Percentiles rank a stretch among this genome's conserved stretches.
phyloP scores from a whole-genome alignment of 129 eudicot genomes.

The Flaveria brownii region DNA sequence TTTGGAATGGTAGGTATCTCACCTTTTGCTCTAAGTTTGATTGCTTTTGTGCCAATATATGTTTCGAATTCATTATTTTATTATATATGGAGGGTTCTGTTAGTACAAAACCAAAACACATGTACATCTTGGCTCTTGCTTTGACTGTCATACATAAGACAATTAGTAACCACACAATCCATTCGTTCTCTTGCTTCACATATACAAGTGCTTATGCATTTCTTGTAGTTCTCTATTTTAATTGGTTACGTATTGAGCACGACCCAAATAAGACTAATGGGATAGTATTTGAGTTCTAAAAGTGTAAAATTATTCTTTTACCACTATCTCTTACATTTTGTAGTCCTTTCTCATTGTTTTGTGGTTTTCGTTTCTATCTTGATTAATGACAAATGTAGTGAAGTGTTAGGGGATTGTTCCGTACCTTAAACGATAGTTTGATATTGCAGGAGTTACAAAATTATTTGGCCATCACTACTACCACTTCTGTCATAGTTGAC shows the following conservation, averaged over 20 bases:
- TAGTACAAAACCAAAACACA: background rate
- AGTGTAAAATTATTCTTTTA: background rate
- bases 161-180: background rate
- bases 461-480: constrained; percentile 71
- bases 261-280: background rate
- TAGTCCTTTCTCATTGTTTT: background rate
- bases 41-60: background rate
- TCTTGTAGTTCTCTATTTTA: background rate
- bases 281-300: background rate
- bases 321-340: background rate
- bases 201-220: background rate
- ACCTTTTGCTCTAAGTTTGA: background rate
- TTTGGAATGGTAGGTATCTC: constrained; percentile 82
- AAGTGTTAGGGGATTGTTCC: constrained; percentile 14
- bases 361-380: background rate
- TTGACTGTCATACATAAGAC: background rate
- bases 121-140: background rate
- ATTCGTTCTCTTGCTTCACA: background rate
- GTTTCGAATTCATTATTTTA: background rate
- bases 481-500: constrained; percentile 84
- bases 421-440: constrained; percentile 7
- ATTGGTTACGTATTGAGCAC: background rate
- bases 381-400: constrained; percentile 1
- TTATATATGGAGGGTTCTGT: background rate
- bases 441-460: constrained; percentile 67